Evolutionary conservation across 331 rosid genomes (phyloP).

Genomic region (Ulmus americana): DNA sequence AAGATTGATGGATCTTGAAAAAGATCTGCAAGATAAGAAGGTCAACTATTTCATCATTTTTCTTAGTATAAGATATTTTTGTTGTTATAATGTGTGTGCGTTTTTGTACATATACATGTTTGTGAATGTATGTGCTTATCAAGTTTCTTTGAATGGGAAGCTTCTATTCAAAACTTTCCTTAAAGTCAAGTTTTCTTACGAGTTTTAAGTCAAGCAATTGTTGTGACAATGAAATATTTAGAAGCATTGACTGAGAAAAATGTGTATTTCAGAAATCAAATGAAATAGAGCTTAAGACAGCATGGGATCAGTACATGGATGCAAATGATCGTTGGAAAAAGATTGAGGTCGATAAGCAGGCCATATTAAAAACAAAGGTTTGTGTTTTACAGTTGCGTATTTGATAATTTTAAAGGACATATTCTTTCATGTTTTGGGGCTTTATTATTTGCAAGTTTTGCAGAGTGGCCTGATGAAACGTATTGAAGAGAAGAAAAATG

Average conservation of each 20-base stretch:
- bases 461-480: conserved; percentile 61
- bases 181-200: not conserved
- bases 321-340: conserved; percentile 62
- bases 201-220: not conserved
- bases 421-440: conserved; percentile 11
- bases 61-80: not conserved
- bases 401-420: conserved; percentile 15
- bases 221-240: not conserved
- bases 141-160: not conserved
- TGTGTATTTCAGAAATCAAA: conserved; percentile 47
- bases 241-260: conserved; percentile 8
- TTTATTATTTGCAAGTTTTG: conserved; percentile 28
- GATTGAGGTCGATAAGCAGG: conserved; percentile 54
- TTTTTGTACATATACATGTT: not conserved
- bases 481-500: conserved; percentile 58
- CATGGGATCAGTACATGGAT: conserved; percentile 59
- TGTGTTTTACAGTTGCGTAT: conserved; percentile 19
- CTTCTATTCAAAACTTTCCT: not conserved
- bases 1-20: conserved; percentile 63
- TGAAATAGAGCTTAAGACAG: conserved; percentile 52
- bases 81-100: no score
- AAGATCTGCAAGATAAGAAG: conserved; percentile 69
- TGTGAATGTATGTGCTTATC: not conserved
- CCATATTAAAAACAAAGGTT: conserved; percentile 61
- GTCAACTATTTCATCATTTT: conserved; percentile 27